Conservation (phyloP, 2,329 filamentous ascomycete genomes). For the Ciborinia camelliae region DNA sequence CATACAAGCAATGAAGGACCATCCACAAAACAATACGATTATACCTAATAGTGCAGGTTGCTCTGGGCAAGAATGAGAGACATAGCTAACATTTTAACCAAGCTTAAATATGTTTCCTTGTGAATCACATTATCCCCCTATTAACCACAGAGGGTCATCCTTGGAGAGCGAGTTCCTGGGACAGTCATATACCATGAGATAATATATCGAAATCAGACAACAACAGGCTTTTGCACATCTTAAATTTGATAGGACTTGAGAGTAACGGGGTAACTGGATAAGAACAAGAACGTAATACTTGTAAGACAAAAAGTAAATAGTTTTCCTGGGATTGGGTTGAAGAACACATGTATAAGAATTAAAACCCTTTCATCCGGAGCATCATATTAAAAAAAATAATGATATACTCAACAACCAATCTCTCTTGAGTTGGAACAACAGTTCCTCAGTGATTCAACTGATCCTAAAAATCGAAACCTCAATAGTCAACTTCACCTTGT, state of each 20-base stretch:
- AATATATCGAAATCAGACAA: not conserved
- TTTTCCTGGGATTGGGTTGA: not conserved
- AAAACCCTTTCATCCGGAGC: not conserved
- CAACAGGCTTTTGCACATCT: not conserved
- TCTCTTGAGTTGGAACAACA: not conserved
- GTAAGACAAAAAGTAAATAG: not conserved
- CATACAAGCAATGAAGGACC: no score
- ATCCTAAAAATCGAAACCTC: not conserved
- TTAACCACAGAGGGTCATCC: not conserved
- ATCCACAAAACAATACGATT: not conserved
- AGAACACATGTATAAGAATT: not conserved
- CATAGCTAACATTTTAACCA: not conserved
- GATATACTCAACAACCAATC: not conserved
- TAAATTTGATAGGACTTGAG: not conserved
- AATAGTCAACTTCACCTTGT: not conserved
- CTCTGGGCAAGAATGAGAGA: not conserved
- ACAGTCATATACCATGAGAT: not conserved
- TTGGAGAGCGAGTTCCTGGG: not conserved
- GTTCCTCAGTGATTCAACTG: no score
- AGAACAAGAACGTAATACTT: not conserved
- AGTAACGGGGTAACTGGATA: not conserved
- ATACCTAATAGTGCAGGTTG: no score
- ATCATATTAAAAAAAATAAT: no score
- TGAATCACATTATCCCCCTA: not conserved
- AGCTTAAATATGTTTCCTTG: not conserved